Conservation (phyloP, 176 grass and related monocot species). For the Ananas comosus region DNA sequence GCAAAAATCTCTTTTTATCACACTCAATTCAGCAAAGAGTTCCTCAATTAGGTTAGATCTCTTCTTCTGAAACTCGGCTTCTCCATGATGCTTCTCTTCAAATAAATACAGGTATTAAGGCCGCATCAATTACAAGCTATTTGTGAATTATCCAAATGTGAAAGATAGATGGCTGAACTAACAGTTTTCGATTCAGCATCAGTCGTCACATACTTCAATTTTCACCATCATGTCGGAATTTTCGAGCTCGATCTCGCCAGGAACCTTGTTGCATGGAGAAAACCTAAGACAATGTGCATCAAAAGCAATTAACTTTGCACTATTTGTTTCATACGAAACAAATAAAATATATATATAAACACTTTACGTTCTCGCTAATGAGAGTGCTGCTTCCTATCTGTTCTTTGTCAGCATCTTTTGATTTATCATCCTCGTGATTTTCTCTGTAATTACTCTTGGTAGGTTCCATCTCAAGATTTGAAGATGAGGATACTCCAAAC, state of each 20-base stretch:
- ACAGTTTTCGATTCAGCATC: too few species aligned
- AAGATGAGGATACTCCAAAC: constrained; percentile 58
- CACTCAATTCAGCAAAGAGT: too few species aligned
- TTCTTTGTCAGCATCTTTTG: constrained; percentile 22
- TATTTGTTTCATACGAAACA: not conserved
- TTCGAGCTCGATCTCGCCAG: constrained; percentile 71
- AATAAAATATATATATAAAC: constrained; percentile 9
- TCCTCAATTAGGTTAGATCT: too few species aligned
- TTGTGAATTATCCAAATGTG: too few species aligned
- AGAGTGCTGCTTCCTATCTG: constrained; percentile 33
- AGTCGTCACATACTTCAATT: constrained; percentile 22
- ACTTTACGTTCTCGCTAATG: constrained; percentile 52
- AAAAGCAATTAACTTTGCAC: constrained; percentile 8
- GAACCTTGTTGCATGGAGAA: constrained; percentile 71
- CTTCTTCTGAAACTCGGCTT: too few species aligned
- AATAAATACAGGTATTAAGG: too few species aligned
- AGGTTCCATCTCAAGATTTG: constrained; percentile 29
- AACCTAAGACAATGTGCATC: constrained; percentile 28
- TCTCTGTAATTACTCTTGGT: constrained; percentile 17
- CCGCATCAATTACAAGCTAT: too few species aligned
- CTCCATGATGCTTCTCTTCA: too few species aligned
- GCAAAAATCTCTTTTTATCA: too few species aligned
- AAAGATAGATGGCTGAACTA: too few species aligned
- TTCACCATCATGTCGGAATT: constrained; percentile 37
- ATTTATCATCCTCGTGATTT: constrained; percentile 16